These are phyloP conservation scores for Candida montana DNA, from an alignment of 805 yeast genomes.

Conservation along the genomic window DNA sequence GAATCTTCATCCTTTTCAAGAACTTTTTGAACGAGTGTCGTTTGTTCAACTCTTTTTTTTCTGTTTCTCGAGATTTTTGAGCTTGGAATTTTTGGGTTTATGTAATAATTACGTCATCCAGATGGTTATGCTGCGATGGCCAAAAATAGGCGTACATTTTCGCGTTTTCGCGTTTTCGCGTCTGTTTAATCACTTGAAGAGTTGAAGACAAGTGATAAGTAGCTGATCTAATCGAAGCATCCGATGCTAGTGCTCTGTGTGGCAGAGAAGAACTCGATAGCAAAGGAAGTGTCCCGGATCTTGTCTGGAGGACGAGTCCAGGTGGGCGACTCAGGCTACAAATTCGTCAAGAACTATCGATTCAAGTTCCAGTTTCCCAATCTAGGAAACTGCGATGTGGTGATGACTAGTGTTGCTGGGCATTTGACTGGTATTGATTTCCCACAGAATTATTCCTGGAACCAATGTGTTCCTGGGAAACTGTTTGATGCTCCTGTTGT, in stretches of 20 bases:
- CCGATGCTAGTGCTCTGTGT: constrained; percentile 80
- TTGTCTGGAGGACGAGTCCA: constrained; percentile 66
- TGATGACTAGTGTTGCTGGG: constrained; percentile 91
- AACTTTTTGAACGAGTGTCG: too few relatives aligned
- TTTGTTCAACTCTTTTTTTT: not conserved
- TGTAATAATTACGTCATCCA: too few relatives aligned
- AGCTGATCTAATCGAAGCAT: not conserved
- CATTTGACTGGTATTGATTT: constrained; percentile 70
- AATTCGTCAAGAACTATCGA: constrained; percentile 75
- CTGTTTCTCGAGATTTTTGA: not conserved
- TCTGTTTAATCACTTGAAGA: too few relatives aligned
- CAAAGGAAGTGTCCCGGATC: constrained; percentile 71
- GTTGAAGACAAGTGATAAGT: too few relatives aligned
- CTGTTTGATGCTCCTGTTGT: constrained; percentile 68
- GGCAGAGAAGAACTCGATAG: constrained; percentile 95
- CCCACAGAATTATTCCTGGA: constrained; percentile 58
- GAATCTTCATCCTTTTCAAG: not conserved
- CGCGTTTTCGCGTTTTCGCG: too few relatives aligned
- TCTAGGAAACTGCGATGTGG: constrained; percentile 66
- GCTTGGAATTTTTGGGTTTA: too few relatives aligned
- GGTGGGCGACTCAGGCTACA: constrained; percentile 45
- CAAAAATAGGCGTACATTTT: too few relatives aligned
- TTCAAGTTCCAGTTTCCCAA: constrained; percentile 60
- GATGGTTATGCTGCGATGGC: too few relatives aligned
- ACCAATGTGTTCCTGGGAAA: constrained; percentile 54